These are phyloP conservation scores for Neurospora discreta DNA, from an alignment of 495 filamentous ascomycete species.

Conservation along the genomic window DNA sequence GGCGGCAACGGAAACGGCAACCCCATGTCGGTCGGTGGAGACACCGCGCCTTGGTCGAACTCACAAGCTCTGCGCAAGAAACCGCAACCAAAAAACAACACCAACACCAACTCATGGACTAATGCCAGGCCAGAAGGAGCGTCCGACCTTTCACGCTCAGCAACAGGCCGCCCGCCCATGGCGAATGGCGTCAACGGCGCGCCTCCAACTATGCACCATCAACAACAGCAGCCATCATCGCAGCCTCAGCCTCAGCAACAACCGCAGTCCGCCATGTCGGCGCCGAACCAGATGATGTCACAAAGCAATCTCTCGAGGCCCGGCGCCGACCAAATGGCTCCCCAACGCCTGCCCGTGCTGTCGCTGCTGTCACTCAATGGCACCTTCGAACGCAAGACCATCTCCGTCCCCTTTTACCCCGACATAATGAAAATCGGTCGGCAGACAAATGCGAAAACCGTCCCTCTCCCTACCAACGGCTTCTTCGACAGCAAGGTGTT, in stretches of 20 bases:
- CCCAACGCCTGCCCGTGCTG: slow-evolving; percentile 61
- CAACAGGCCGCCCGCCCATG: slow-evolving; percentile 30
- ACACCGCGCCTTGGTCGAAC: slow-evolving; percentile 38
- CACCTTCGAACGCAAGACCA: slow-evolving; percentile 94
- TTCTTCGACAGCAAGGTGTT: slow-evolving; percentile 98
- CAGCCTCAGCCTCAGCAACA: slow-evolving; percentile 44
- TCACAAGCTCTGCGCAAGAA: slow-evolving; percentile 51
- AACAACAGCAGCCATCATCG: background rate
- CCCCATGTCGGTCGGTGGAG: slow-evolving; percentile 29
- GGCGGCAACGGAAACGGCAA: slow-evolving; percentile 7
- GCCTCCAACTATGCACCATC: slow-evolving; percentile 32
- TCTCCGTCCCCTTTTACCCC: slow-evolving; percentile 78
- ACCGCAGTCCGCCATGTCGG: slow-evolving; percentile 56
- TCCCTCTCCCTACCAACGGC: slow-evolving; percentile 80
- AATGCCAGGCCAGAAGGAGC: slow-evolving; percentile 32
- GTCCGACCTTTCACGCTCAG: slow-evolving; percentile 33
- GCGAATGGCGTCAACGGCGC: slow-evolving; percentile 49
- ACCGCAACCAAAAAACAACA: slow-evolving; percentile 38
- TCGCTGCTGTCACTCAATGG: slow-evolving; percentile 79
- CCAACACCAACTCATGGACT: slow-evolving; percentile 47
- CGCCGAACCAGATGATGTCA: slow-evolving; percentile 24
- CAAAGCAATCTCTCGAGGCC: slow-evolving; percentile 38
- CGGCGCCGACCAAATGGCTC: slow-evolving; percentile 37
- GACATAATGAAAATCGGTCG: slow-evolving; percentile 87
- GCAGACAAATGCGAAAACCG: slow-evolving; percentile 92